These are phyloP conservation scores for Arachnomyces sp. DNA, from an alignment of 2,329 filamentous ascomycete species.

Conservation along the genomic window DNA sequence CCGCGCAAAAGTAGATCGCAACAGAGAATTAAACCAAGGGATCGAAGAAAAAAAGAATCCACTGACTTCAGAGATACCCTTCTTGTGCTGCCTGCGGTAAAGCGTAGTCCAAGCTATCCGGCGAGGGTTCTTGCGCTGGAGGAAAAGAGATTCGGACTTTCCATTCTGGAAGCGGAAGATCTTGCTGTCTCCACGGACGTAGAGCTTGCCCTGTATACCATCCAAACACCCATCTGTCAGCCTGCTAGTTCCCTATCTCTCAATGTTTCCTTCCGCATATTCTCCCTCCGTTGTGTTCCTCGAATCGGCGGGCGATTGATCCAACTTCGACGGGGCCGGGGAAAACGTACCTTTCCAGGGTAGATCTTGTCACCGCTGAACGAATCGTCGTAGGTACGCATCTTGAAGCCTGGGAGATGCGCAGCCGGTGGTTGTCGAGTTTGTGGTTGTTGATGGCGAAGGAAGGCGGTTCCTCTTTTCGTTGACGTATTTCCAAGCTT, in stretches of 20 bases:
- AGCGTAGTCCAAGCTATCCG: slow-evolving; percentile 98
- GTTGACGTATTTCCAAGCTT: slow-evolving; percentile 23
- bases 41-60: slow-evolving; percentile 4
- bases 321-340: slow-evolving; percentile 13
- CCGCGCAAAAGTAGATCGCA: too few relatives aligned
- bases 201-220: slow-evolving; percentile 83
- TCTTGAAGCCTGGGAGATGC: slow-evolving; percentile 48
- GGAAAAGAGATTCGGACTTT: slow-evolving; percentile 99
- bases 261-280: neutral
- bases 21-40: neutral
- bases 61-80: slow-evolving; percentile 99
- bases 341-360: slow-evolving; percentile 62
- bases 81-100: slow-evolving; percentile 98
- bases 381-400: slow-evolving; percentile 70
- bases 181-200: slow-evolving; percentile 99
- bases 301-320: slow-evolving; percentile 5
- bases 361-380: slow-evolving; percentile 74
- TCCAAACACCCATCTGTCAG: slow-evolving; percentile 24
- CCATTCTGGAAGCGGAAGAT: slow-evolving; percentile 99
- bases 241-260: slow-evolving; percentile 3
- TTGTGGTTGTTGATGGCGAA: slow-evolving; percentile 18
- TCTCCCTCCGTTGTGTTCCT: neutral
- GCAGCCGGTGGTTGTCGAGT: slow-evolving; percentile 31
- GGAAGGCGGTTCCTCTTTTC: neutral
- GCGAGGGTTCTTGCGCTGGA: slow-evolving; percentile 99